Base-by-base conservation (phyloP, 1,284 basidiomycete genomes). In the Apiotrichum domesticum region DNA sequence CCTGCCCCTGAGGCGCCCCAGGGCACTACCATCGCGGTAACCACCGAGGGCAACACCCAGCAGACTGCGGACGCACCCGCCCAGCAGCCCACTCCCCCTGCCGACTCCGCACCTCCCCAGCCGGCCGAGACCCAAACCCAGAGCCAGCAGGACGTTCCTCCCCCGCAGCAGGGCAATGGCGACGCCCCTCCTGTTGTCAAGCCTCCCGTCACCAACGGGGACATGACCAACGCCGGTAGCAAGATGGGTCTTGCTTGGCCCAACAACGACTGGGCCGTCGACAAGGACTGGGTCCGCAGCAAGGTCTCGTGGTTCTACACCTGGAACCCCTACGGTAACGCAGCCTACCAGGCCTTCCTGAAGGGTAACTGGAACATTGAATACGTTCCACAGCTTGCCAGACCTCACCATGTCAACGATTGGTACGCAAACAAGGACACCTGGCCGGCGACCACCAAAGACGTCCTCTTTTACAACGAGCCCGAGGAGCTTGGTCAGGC, bases 401-500 rank as follows among this genome's bases (percentile, higher is more conserved):
- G 73, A 48, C 41, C 41, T 15, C 10, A 47, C 46, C 14, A 47
- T n/a, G 3, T 6, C 2, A n/a, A 10, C 8, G 11, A 37, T 3
- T 77, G 68, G 64, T 59, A 59, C 52, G 54, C 51, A 39, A 62
- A 66, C 52, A 64, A 70, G 50, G 61, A 52, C 50, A 56, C 48
- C 42, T 63, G 82, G 68, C 77, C 51, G 80, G 82, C 56, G 79
- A 83, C 62, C 52, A 81, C 84, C 55, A 77, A 80, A 45, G 72
- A 76, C 57, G 81, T 82, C 52, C 69, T 88, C 42, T 86, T 84
- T 59, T 79, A 83, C 74, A 91, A 90, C 73, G 73, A 75, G 71
- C 85, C 85, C 51, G 83, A 87, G 67, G 80, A 83, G 62, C 58
- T 63, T 34, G 76, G 80, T 14, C 85, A 90, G 74, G 80, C 86